Evolutionary conservation across 2,329 filamentous ascomycete genomes (phyloP).

Genomic region (Elsinoe arachidis): DNA sequence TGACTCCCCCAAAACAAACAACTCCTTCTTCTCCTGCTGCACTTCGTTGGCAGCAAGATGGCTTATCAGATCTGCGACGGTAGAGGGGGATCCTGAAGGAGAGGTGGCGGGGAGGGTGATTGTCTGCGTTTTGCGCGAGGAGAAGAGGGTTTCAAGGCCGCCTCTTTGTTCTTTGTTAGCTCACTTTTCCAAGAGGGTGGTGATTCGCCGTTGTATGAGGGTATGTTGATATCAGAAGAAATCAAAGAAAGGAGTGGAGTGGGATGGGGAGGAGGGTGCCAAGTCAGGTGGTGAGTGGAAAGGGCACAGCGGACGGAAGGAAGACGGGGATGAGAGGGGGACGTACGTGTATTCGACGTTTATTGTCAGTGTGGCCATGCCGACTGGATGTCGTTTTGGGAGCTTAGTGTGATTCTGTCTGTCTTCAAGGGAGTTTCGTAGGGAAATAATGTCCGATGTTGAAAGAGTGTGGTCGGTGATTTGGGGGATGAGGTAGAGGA

Average conservation of each 20-base stretch:
- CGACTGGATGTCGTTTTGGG: too few species aligned
- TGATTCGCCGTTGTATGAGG: too few species aligned
- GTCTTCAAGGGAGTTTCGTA: too few species aligned
- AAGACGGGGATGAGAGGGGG: conserved; percentile 4
- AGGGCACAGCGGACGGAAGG: background rate
- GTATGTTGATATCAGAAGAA: too few species aligned
- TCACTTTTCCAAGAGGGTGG: background rate
- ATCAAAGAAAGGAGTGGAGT: too few species aligned
- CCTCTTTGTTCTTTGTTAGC: conserved; percentile 44
- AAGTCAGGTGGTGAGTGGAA: too few species aligned
- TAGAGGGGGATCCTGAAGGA: conserved; percentile 52
- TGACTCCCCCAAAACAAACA: conserved; percentile 79
- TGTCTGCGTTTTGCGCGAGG: conserved; percentile 65
- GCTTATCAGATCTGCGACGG: conserved; percentile 65
- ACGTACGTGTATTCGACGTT: conserved; percentile 63
- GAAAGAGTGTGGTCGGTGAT: background rate
- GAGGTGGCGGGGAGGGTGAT: conserved; percentile 59
- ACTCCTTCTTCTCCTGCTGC: conserved; percentile 74
- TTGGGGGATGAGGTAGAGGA: too few species aligned
- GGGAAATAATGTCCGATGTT: too few species aligned
- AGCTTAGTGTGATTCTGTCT: too few species aligned
- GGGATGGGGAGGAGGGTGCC: too few species aligned
- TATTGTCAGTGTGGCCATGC: conserved; percentile 9
- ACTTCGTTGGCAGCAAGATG: conserved; percentile 75
- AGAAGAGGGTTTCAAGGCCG: conserved; percentile 89